These are phyloP conservation scores for Rhododendron vialii DNA, from an alignment of 148 eudicot species.

Conservation along the genomic window DNA sequence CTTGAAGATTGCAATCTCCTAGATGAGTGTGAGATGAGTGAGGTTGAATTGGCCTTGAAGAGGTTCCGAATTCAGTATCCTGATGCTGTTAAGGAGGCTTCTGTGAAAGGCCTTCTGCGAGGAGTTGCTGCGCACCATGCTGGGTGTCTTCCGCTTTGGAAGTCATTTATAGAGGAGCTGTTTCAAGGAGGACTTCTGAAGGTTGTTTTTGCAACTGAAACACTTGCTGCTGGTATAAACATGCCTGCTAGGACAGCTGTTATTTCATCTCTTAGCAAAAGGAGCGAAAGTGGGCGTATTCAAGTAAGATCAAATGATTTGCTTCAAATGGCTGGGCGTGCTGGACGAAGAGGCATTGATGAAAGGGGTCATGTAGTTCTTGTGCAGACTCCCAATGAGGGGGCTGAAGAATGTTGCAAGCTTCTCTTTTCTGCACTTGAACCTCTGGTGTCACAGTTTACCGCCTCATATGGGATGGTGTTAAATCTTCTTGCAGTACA, in stretches of 20 bases:
- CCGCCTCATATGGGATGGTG: constrained; percentile 99
- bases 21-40: constrained; percentile 81
- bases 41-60: constrained; percentile 84
- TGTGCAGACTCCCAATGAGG: constrained; percentile 87
- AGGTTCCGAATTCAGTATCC: constrained; percentile 79
- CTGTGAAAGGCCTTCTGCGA: constrained; percentile 72
- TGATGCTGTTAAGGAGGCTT: constrained; percentile 91
- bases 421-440: constrained; percentile 83
- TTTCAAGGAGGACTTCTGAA: constrained; percentile 88
- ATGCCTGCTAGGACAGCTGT: constrained; percentile 99
- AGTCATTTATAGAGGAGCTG: constrained; percentile 89
- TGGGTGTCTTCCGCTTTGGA: constrained; percentile 98
- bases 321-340: constrained; percentile 99
- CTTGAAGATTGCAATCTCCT: constrained; percentile 70
- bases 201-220: constrained; percentile 98
- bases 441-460: constrained; percentile 97
- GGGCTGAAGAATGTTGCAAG: constrained; percentile 92
- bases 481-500: constrained; percentile 92
- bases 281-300: constrained; percentile 80
- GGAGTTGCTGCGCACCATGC: constrained; percentile 99
- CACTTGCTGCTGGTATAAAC: constrained; percentile 98
- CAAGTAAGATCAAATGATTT: constrained; percentile 75
- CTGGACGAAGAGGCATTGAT: constrained; percentile 99
- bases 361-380: constrained; percentile 89
- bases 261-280: constrained; percentile 90